phyloP scores from a whole-genome alignment of 2,329 filamentous ascomycete species.

The Alternaria hordeiaustralica region DNA sequence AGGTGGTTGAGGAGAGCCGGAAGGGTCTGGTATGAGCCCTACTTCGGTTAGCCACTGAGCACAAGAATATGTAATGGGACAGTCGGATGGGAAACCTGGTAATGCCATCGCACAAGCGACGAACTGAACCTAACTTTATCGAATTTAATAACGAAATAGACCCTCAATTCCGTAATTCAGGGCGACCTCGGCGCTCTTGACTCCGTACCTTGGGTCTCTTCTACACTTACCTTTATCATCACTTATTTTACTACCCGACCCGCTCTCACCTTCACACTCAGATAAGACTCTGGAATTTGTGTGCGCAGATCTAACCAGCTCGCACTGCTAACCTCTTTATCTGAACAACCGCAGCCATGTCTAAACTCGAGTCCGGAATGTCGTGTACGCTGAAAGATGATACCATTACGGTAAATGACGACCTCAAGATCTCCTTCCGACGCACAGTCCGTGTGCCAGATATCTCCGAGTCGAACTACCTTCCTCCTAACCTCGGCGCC shows the following conservation, averaged over 20 bases:
- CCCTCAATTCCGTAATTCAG: neutral
- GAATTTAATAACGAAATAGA: neutral
- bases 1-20: slow-evolving; percentile 10
- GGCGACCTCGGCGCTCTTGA: neutral
- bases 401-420: slow-evolving; percentile 11
- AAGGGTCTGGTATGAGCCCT: slow-evolving; percentile 14
- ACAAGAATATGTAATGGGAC: neutral
- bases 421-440: slow-evolving; percentile 22
- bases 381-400: neutral
- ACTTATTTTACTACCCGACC: neutral
- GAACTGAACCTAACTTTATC: neutral
- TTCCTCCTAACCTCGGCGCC: slow-evolving; percentile 19
- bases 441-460: slow-evolving; percentile 26
- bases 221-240: neutral
- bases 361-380: neutral
- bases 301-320: neutral
- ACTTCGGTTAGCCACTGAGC: neutral
- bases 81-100: neutral
- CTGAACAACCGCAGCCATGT: neutral
- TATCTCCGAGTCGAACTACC: slow-evolving; percentile 37
- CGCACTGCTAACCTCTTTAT: neutral
- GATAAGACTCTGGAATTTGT: neutral
- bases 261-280: neutral
- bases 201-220: neutral
- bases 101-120: neutral